phyloP scores from a whole-genome alignment of 192 early-diverging fungal genomes.

The Linnemannia exigua region DNA sequence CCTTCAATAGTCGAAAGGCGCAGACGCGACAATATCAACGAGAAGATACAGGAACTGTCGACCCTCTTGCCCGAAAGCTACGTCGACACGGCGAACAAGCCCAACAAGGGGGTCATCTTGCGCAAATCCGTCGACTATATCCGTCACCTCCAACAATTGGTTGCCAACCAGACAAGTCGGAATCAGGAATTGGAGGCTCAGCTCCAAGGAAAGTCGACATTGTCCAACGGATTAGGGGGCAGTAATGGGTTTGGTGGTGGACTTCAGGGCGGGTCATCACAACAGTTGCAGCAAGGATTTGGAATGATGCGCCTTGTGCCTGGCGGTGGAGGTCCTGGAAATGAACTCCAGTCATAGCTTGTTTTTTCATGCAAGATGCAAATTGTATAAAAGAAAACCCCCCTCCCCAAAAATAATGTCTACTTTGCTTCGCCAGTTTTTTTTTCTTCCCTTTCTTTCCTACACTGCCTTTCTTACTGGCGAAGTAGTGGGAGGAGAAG shows the following conservation, averaged over 20 bases:
- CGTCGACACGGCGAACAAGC: conserved; percentile 84
- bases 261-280: not conserved
- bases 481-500: too few relatives aligned
- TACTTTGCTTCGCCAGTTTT: too few relatives aligned
- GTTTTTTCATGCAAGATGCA: not conserved
- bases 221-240: not conserved
- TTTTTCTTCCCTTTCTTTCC: too few relatives aligned
- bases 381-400: not conserved
- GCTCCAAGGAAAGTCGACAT: conserved; percentile 14
- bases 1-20: conserved; percentile 83
- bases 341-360: not conserved
- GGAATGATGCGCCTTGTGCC: conserved; percentile 32
- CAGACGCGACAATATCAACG: conserved; percentile 96
- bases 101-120: conserved; percentile 95
- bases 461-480: too few relatives aligned
- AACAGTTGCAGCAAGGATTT: conserved; percentile 28
- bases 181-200: conserved; percentile 78
- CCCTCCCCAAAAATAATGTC: too few relatives aligned
- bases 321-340: not conserved
- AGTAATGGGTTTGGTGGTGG: not conserved
- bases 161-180: conserved; percentile 71
- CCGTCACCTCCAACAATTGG: conserved; percentile 76
- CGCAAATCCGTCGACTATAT: conserved; percentile 95
- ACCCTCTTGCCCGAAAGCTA: conserved; percentile 83
- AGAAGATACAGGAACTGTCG: conserved; percentile 93